Evolutionary conservation across 176 grass and related monocot genomes (phyloP).

Genomic region (Oryza meridionalis): DNA sequence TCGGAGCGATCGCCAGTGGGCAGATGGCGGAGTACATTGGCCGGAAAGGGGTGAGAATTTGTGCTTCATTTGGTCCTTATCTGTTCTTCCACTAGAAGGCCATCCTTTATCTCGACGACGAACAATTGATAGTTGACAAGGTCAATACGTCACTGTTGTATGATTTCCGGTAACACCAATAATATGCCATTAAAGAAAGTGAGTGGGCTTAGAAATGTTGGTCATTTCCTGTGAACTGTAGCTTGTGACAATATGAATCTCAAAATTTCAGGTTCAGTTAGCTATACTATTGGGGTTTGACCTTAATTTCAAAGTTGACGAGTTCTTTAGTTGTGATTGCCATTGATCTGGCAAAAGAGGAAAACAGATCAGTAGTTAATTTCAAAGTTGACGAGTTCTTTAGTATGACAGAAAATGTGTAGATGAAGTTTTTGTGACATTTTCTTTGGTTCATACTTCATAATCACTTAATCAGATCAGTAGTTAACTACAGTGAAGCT

Average conservation of each 20-base stretch:
- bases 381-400: no score
- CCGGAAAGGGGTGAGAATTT: slow-evolving; percentile 74
- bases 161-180: background rate
- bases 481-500: slow-evolving; percentile 10
- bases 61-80: background rate
- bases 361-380: no score
- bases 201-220: background rate
- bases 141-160: background rate
- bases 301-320: background rate
- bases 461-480: background rate
- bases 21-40: slow-evolving; percentile 93
- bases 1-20: slow-evolving; percentile 84
- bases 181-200: background rate
- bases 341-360: background rate
- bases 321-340: slow-evolving; percentile 19
- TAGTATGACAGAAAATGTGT: background rate
- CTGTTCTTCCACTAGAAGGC: background rate
- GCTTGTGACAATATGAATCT: background rate
- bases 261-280: background rate
- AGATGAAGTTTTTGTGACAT: background rate
- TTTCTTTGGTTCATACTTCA: background rate
- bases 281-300: background rate
- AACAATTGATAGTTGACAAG: background rate
- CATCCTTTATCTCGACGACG: background rate
- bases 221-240: background rate